A percentile compares a stretch with the other conserved stretches of the same genome.
phyloP scores from a whole-genome alignment of 495 filamentous ascomycete species.

The Daldinia childiae region DNA sequence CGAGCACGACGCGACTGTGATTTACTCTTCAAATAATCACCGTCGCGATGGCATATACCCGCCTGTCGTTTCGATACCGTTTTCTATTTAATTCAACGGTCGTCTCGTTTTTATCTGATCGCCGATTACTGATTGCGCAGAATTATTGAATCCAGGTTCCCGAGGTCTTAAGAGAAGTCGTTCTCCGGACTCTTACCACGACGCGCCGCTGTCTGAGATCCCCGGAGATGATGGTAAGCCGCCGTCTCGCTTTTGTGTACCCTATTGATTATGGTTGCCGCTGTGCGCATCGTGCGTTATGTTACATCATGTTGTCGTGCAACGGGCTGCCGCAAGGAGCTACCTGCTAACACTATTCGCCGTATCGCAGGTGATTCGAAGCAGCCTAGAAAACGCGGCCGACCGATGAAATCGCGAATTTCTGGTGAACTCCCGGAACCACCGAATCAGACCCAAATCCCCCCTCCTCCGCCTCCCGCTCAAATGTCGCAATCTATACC shows the following conservation, averaged over 20 bases:
- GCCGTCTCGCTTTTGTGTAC: conserved; percentile 51
- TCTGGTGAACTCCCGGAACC: conserved; percentile 57
- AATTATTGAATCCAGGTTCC: conserved; percentile 54
- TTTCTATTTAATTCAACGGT: conserved; percentile 29
- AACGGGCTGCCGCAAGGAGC: conserved; percentile 43
- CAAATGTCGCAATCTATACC: conserved; percentile 58
- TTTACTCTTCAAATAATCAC: conserved; percentile 23
- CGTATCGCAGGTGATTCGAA: conserved; percentile 60
- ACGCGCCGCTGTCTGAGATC: conserved; percentile 65
- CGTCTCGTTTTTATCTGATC: conserved; percentile 38
- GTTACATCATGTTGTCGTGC: conserved; percentile 51
- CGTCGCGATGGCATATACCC: conserved; percentile 39
- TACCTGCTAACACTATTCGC: conserved; percentile 52
- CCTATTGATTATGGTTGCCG: conserved; percentile 44
- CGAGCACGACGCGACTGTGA: conserved; percentile 41
- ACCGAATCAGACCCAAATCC: conserved; percentile 63
- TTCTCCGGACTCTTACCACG: conserved; percentile 81
- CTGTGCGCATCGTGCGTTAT: conserved; percentile 44
- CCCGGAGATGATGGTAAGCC: conserved; percentile 86
- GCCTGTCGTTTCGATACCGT: conserved; percentile 43
- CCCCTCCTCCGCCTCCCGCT: conserved; percentile 43
- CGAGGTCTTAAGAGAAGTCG: conserved; percentile 93
- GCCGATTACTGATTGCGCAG: conserved; percentile 46
- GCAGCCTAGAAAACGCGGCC: conserved; percentile 82
- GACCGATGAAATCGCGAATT: conserved; percentile 75